phyloP scores from a whole-genome alignment of 1,284 basidiomycete genomes.

The Agaricales sp. region DNA sequence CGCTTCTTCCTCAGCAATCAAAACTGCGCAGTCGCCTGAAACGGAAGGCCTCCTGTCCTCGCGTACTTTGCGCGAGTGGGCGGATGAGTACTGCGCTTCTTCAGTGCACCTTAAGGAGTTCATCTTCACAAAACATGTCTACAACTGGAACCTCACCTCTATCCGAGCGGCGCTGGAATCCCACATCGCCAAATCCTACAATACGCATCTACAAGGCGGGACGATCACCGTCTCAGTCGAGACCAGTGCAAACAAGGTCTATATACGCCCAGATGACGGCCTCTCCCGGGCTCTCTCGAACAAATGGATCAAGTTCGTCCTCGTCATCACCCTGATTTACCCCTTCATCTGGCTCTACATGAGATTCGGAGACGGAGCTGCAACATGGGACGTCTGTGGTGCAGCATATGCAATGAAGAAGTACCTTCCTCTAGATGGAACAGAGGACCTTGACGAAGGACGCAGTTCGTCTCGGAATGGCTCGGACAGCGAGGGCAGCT shows the following conservation, averaged over 20 bases:
- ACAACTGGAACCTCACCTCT: constrained; percentile 50
- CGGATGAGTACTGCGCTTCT: constrained; percentile 58
- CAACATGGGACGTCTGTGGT: constrained; percentile 47
- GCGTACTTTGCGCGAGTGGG: constrained; percentile 54
- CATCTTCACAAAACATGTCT: constrained; percentile 39
- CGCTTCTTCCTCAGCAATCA: neutral
- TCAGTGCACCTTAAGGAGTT: constrained; percentile 56
- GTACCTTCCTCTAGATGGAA: constrained; percentile 11
- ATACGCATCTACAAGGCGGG: constrained; percentile 27
- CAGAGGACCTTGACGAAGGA: constrained; percentile 6
- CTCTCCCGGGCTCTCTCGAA: constrained; percentile 42
- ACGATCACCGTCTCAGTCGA: constrained; percentile 32
- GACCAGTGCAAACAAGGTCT: constrained; percentile 23
- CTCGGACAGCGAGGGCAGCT: constrained; percentile 6
- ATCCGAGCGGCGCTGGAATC: constrained; percentile 32
- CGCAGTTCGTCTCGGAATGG: constrained; percentile 11
- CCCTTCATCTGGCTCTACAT: constrained; percentile 56
- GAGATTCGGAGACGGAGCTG: constrained; percentile 41
- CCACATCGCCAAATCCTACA: constrained; percentile 27
- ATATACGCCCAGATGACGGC: constrained; percentile 39
- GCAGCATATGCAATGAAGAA: constrained; percentile 41
- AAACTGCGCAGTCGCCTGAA: constrained; percentile 17
- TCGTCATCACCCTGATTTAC: constrained; percentile 47
- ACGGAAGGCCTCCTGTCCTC: constrained; percentile 32
- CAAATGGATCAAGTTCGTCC: constrained; percentile 39